These are phyloP conservation scores for Apiotrichum akiyoshidainum DNA, from an alignment of 1,284 basidiomycete species.

Conservation along the genomic window DNA sequence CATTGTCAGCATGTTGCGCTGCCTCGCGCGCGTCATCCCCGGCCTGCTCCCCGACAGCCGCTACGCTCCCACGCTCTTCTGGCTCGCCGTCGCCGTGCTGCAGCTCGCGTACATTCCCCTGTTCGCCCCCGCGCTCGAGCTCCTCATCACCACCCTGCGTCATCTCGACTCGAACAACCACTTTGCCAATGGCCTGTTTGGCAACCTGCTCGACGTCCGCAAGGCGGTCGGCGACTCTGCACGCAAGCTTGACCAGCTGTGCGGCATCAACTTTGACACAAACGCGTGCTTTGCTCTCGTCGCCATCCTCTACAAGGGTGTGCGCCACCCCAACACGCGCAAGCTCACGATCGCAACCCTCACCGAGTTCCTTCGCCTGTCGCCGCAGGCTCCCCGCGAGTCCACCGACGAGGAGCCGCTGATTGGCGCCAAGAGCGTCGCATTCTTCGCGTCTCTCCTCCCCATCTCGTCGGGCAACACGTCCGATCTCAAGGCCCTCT, in stretches of 20 bases:
- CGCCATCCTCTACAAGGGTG: constrained; percentile 77
- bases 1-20: constrained; percentile 80
- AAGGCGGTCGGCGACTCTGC: constrained; percentile 64
- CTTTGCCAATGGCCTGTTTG: constrained; percentile 52
- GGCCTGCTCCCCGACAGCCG: constrained; percentile 66
- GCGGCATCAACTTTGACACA: constrained; percentile 71
- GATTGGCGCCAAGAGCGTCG: constrained; percentile 63
- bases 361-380: constrained; percentile 53
- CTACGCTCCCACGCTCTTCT: constrained; percentile 72
- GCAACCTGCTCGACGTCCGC: constrained; percentile 65
- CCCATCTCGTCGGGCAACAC: constrained; percentile 62
- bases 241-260: constrained; percentile 67
- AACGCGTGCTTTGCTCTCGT: constrained; percentile 78
- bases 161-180: constrained; percentile 56
- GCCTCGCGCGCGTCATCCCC: constrained; percentile 71
- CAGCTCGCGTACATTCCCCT: constrained; percentile 71
- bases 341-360: constrained; percentile 41
- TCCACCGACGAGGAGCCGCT: constrained; percentile 38
- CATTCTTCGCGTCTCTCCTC: constrained; percentile 76
- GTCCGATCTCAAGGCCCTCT: constrained; percentile 58
- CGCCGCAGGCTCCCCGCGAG: constrained; percentile 35
- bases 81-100: constrained; percentile 76
- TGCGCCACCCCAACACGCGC: constrained; percentile 65
- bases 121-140: constrained; percentile 66
- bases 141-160: constrained; percentile 54